Base-by-base conservation (phyloP, 805 yeast species). In the Ogataea populi-albae region DNA sequence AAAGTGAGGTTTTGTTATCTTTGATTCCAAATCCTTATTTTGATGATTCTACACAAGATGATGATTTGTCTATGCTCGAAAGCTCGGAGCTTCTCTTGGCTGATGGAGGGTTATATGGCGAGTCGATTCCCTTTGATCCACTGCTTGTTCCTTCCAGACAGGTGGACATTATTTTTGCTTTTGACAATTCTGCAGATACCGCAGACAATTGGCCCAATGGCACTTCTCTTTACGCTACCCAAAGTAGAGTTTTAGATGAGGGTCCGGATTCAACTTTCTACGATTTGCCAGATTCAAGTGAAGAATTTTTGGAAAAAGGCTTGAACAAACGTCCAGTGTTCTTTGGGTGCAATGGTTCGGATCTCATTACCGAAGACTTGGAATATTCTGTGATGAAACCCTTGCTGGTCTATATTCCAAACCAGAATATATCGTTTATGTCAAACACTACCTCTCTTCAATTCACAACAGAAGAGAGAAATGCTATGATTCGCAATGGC, bases 271-370 rank as follows among this genome's bases (percentile, higher is more conserved):
- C 79, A 14, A 59, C 75, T 2, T 83, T 81, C 64, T 93, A 93
- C 12, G 70, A 79, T 42, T 82, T 86, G 22, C 95, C 95, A 17
- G 25, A 34, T 1, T 81, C 77, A 46, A 57, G 53, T 6, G 62
- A 68, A 26, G 74, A 86, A 1, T 82, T 86, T 54, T 57, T 73
- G 23, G 67, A 69, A 34, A 47, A 62, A 40, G 82, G 81, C 33
- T 67, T 83, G 41, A 79, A 81, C 19, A 60, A 74, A 12, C 69
- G 61, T 43, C 94, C 95, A 19, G 69, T 78, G 1, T 86, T 86
- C 62, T 86, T 86, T 55, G 95, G 95, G 19, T 86, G 95, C 62
- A 73, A 83, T 54, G 74, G 84, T 12, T 49, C 64, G 1, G 71
- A 75, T 45, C 61, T 79, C 51, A 62, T 78, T 41, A 57, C 65